Base-by-base conservation (phyloP, 306 rosid genomes). In the Sicyos baderoa region DNA sequence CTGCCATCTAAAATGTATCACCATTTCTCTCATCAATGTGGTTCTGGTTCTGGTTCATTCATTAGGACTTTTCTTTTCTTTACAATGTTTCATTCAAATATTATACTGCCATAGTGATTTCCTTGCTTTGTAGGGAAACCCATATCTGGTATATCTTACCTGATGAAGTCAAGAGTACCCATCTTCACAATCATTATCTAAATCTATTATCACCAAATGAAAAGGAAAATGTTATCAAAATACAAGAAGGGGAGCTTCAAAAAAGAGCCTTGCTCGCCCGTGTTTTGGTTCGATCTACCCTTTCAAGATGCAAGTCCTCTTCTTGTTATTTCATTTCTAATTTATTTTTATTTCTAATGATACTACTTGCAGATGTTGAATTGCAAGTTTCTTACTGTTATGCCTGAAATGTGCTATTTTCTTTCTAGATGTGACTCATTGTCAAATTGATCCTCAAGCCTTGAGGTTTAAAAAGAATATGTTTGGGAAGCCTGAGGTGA, bases 401-500 rank as follows among this genome's bases (percentile, higher is more conserved):
- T 51, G 14, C 52, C 83, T 84, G 70, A 91, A 48, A 68, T 48
- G 4, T 74, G 25, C 77, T 72, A 27, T 73, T 67, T 86, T 77
- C 56, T 75, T 83, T 74, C 84, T 89, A 86, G 95, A 86, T 80
- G 89, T 84, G 89, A 79, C 69, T 15, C 76, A 87, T 70, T 68
- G 37, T 77, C 83, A 68, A 27, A 76, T 86, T 71, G 81, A 82
- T 76, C 97, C 98, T 66, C 81, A 77, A 82, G 80, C 84, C 42
- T 78, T 89, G 51, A 88, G 72, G 79, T 89, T 89, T 69, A 82
- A 74, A 81, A 93, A 83, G 87, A 89, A 93, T 78, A 74, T 13
- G 53, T 78, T 80, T 75, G 98, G 98, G 63, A 89, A 89, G 78
- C 91, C 98, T 19, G 93, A 88, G 97, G 98, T 89, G 40, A 56